Evolutionary conservation across 805 yeast genomes (phyloP), one percentile per base, ranked within the genome.

Genomic region (Candida coleopterorum): DNA sequence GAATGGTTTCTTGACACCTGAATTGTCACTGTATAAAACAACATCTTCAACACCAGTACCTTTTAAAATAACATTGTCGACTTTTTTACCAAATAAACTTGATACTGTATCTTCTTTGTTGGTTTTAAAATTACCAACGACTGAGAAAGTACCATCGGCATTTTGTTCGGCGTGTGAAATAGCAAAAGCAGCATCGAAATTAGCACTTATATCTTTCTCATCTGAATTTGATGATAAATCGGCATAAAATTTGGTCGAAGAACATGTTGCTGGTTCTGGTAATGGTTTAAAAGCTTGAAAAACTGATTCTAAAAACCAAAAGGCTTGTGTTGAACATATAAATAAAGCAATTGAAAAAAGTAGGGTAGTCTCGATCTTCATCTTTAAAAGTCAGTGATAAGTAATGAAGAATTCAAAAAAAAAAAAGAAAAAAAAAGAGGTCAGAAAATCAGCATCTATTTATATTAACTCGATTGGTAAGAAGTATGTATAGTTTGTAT

Each of bases 131-230:
- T 56, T 53, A 37, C 45, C 34, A 22, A 48, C 51, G 23, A 51
- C 49, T 30, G 47, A 44, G 44, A 35, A 52, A 18, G 36, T 37
- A 32, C 43, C 53, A 16, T 46, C 52, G 18, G 37, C 48, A n/a
- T 42, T 47, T 29, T 38, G 40, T 29, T 42, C 46, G 18, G 49
- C 55, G 29, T 53, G 48, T 20, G 58, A 50, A 15, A 56, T 48
- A 9, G 44, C 47, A 38, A 56, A 45, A 11, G 52, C 53, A 32
- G 58, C 60, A 29, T 45, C 40, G 22, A 59, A 58, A 27, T 21
- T 24, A 12, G 42, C 46, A 22, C 24, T 30, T 11, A 32, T 16
- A 20, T 24, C 22, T 23, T 25, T 29, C 7, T 5, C 10, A 25
- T 32, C 16, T n/a, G 6, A 16, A 18, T 23, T 16, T 4, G 28